Evolutionary conservation across 2,329 filamentous ascomycete species (phyloP).

Genomic region (Monosporascus sp.): DNA sequence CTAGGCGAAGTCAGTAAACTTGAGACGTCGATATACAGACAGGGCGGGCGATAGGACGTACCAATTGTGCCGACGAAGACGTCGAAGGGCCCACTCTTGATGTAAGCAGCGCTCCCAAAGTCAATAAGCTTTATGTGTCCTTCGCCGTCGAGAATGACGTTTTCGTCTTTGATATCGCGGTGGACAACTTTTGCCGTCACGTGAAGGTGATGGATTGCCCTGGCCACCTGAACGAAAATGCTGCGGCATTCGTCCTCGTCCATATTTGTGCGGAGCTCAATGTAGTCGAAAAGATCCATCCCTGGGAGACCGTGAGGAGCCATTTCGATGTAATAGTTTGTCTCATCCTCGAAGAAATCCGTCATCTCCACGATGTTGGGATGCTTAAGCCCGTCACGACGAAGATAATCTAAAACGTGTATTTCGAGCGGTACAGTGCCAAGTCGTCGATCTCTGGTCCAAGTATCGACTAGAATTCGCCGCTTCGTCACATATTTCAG

Average conservation of each 20-base stretch:
- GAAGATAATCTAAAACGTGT: conserved; percentile 89
- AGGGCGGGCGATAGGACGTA: conserved; percentile 40
- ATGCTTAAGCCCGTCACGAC: conserved; percentile 62
- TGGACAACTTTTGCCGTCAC: conserved; percentile 89
- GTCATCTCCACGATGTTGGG: conserved; percentile 70
- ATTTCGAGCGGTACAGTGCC: conserved; percentile 96
- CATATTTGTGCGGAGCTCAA: conserved; percentile 94
- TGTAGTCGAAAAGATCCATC: conserved; percentile 99
- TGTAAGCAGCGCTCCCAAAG: conserved; percentile 96
- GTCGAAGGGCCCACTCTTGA: conserved; percentile 96
- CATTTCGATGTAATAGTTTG: conserved; percentile 99
- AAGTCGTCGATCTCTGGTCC: conserved; percentile 87
- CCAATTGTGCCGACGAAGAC: conserved; percentile 98
- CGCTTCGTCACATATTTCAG: conserved; percentile 97
- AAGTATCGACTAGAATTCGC: conserved; percentile 94
- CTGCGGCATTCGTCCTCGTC: conserved; percentile 88
- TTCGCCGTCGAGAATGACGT: conserved; percentile 92
- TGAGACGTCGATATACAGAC: background rate
- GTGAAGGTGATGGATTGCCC: conserved; percentile 86
- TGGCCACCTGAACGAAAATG: conserved; percentile 91
- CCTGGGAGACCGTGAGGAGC: conserved; percentile 88
- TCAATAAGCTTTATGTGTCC: conserved; percentile 96
- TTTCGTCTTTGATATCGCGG: conserved; percentile 98
- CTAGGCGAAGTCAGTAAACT: conserved; percentile 38
- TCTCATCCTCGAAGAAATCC: conserved; percentile 70